phyloP scores from a whole-genome alignment of 2,329 filamentous ascomycete species.

The Calycina marina region DNA sequence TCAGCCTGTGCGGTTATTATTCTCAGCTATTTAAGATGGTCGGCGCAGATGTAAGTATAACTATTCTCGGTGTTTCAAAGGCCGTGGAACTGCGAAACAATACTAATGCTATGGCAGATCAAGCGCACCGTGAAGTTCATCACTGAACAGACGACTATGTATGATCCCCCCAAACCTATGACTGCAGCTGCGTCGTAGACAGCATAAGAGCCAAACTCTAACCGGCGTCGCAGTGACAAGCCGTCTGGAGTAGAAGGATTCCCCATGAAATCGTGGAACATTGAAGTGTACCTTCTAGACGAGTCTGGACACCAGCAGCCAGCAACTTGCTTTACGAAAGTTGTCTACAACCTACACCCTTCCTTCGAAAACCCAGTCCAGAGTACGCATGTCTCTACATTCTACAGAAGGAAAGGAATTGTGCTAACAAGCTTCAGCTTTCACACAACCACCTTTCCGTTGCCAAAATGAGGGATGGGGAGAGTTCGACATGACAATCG shows the following conservation, averaged over 20 bases:
- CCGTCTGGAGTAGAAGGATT: conserved; percentile 73
- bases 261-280: conserved; percentile 85
- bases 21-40: too few species aligned
- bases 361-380: conserved; percentile 81
- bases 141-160: conserved; percentile 69
- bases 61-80: too few species aligned
- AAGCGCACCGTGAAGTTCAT: conserved; percentile 87
- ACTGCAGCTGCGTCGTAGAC: too few species aligned
- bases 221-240: conserved; percentile 44
- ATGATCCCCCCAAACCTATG: too few species aligned
- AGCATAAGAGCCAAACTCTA: too few species aligned
- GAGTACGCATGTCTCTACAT: conserved; percentile 40
- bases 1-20: too few species aligned
- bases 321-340: conserved; percentile 81
- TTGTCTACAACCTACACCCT: conserved; percentile 83
- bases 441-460: conserved; percentile 73
- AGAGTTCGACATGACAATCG: conserved; percentile 90
- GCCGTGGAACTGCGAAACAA: neutral
- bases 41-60: neutral
- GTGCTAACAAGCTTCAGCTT: too few species aligned
- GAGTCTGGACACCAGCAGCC: conserved; percentile 73
- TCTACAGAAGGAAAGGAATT: too few species aligned
- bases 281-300: conserved; percentile 72
- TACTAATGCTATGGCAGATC: conserved; percentile 30
- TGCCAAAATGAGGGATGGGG: conserved; percentile 96